These are phyloP conservation scores for Coniella lustricola DNA, from an alignment of 2,329 filamentous ascomycete species.

Conservation along the genomic window DNA sequence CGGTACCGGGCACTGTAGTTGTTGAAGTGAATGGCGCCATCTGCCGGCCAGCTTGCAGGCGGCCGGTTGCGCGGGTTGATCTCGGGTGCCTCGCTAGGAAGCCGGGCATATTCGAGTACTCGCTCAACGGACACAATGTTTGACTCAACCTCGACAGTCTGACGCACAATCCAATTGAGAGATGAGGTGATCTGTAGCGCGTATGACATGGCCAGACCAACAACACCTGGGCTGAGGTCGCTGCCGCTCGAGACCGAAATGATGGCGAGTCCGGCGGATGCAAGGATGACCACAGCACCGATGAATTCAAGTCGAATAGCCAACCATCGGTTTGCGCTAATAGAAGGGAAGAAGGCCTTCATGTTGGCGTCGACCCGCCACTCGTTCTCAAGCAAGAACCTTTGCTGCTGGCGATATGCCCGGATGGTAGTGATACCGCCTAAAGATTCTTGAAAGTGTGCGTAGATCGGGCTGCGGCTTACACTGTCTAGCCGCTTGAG, in stretches of 20 bases:
- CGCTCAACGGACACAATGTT: constrained; percentile 98
- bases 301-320: constrained; percentile 93
- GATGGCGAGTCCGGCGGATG: constrained; percentile 75
- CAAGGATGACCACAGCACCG: constrained; percentile 86
- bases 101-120: constrained; percentile 85
- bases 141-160: constrained; percentile 99
- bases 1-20: constrained; percentile 94
- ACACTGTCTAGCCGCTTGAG: constrained; percentile 94
- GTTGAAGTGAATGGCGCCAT: constrained; percentile 82
- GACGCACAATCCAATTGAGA: constrained; percentile 97
- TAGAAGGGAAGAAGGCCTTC: constrained; percentile 89
- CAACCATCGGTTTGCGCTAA: constrained; percentile 90
- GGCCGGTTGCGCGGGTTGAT: constrained; percentile 84
- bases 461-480: constrained; percentile 91
- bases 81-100: constrained; percentile 91
- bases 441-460: constrained; percentile 95
- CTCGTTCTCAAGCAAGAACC: constrained; percentile 91
- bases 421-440: constrained; percentile 93
- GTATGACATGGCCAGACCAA: constrained; percentile 95
- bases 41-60: constrained; percentile 82
- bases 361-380: constrained; percentile 95
- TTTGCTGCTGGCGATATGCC: constrained; percentile 80
- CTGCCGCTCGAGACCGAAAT: constrained; percentile 66
- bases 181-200: constrained; percentile 95
- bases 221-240: constrained; percentile 61